These are phyloP conservation scores for Gnomoniopsis sp. DNA, from an alignment of 2,329 filamentous ascomycete species.

Conservation along the genomic window DNA sequence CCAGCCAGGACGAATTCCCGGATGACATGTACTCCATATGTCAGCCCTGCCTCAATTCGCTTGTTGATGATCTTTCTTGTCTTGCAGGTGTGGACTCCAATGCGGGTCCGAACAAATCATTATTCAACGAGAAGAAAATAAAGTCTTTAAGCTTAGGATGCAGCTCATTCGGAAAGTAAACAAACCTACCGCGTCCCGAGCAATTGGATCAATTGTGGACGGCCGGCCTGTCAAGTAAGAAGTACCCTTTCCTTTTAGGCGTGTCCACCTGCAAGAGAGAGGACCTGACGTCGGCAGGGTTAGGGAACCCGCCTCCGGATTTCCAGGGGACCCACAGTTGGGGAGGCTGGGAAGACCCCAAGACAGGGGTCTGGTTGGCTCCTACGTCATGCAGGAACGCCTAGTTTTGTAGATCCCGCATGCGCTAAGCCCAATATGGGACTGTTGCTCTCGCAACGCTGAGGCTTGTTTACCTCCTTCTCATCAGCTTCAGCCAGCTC, in stretches of 20 bases:
- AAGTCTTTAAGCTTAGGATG: neutral
- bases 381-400: conserved; percentile 19
- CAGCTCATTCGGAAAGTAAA: neutral
- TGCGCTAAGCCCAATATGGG: neutral
- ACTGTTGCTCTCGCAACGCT: conserved; percentile 16
- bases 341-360: conserved; percentile 4
- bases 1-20: conserved; percentile 1
- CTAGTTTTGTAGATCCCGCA: conserved; percentile 2
- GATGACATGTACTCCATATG: neutral
- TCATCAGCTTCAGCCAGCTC: neutral
- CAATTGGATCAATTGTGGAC: too few species aligned
- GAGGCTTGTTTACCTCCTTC: conserved; percentile 11
- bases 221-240: too few species aligned
- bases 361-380: neutral
- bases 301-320: conserved; percentile 6
- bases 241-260: too few species aligned
- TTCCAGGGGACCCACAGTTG: neutral
- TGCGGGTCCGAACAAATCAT: neutral
- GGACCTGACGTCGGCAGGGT: neutral
- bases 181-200: neutral
- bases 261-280: too few species aligned
- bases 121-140: neutral
- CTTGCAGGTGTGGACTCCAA: neutral
- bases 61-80: neutral
- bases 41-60: neutral